These are phyloP conservation scores for Suhomyces maxii DNA, from an alignment of 1,139 yeast genomes.

Conservation along the genomic window DNA sequence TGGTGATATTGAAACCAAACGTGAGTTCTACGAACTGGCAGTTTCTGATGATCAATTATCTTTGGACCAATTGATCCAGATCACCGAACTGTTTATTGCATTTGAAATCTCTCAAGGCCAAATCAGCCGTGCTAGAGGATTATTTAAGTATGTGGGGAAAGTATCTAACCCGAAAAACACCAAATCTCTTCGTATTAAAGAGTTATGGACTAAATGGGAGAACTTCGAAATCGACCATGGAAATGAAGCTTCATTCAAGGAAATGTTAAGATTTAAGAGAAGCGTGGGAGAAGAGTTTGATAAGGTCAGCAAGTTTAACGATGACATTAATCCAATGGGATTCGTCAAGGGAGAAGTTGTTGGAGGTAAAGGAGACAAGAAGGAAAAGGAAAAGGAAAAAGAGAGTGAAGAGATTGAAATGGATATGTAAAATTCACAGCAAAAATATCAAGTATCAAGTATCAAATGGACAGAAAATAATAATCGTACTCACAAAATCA, in stretches of 20 bases:
- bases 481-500: no score
- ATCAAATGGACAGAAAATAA: no score
- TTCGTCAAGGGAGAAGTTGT: constrained; percentile 50
- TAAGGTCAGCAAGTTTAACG: constrained; percentile 26
- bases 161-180: constrained; percentile 21
- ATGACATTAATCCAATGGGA: constrained; percentile 47
- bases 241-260: constrained; percentile 67
- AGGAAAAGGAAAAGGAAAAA: constrained; percentile 10
- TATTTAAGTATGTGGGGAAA: constrained; percentile 44
- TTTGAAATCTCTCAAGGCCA: constrained; percentile 53
- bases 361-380: constrained; percentile 5
- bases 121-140: constrained; percentile 57
- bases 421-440: constrained; percentile 36
- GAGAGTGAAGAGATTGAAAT: constrained; percentile 73
- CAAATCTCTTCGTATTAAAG: constrained; percentile 17
- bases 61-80: constrained; percentile 29
- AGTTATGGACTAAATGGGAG: constrained; percentile 68
- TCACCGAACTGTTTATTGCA: constrained; percentile 40
- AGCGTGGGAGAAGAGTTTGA: constrained; percentile 31
- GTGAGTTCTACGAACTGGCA: constrained; percentile 22
- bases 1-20: constrained; percentile 9
- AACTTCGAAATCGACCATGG: constrained; percentile 73
- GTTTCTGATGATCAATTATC: constrained; percentile 26
- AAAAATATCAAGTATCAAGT: no score
- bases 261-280: constrained; percentile 68